These are phyloP conservation scores for Epichloe aotearoae DNA, from an alignment of 2,329 filamentous ascomycete genomes.

Conservation along the genomic window DNA sequence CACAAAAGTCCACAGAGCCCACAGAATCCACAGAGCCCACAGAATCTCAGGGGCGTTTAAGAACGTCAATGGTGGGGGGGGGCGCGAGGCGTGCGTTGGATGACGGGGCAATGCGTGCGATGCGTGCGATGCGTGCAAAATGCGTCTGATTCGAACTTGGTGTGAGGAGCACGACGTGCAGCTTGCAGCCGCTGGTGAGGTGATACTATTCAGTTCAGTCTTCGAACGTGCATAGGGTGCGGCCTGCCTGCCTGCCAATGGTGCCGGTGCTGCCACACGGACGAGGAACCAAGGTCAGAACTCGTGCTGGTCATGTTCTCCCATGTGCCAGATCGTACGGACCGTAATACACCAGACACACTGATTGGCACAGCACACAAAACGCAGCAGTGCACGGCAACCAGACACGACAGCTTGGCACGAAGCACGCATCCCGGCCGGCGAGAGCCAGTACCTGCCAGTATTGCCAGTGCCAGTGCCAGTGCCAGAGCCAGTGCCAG, in stretches of 20 bases:
- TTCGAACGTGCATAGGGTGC: not conserved
- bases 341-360: too few species aligned
- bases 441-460: not conserved
- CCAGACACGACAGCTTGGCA: not conserved
- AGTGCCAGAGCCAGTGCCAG: not conserved
- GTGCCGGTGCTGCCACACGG: not conserved
- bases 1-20: not conserved
- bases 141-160: not conserved
- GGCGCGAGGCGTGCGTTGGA: not conserved
- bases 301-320: not conserved
- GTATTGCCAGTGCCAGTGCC: not conserved
- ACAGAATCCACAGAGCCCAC: not conserved
- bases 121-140: not conserved
- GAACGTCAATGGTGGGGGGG: not conserved
- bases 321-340: not conserved
- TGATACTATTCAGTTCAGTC: not conserved
- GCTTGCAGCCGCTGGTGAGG: constrained; percentile 4
- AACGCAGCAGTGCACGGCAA: not conserved
- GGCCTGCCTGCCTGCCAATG: not conserved
- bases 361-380: too few species aligned
- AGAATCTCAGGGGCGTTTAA: not conserved
- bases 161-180: constrained; percentile 3
- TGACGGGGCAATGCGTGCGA: not conserved
- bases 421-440: not conserved
- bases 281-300: not conserved